Evolutionary conservation across 1,284 basidiomycete species (phyloP).

Genomic region (Leucoagaricus sp.): DNA sequence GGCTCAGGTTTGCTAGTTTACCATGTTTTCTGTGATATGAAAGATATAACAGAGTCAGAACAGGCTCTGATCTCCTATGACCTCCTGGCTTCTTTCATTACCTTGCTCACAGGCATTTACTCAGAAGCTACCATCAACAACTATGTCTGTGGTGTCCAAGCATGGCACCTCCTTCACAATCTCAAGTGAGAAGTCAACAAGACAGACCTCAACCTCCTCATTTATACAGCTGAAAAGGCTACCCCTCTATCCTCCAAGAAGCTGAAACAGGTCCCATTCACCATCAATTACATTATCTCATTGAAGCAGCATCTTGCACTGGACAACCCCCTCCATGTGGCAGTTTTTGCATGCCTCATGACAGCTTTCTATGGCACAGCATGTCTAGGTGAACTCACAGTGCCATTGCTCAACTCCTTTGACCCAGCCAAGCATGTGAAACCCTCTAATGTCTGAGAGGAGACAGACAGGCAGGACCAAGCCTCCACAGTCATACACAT

Average conservation of each 20-base stretch:
- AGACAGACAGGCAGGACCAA: slow-evolving; percentile 18
- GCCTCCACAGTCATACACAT: slow-evolving; percentile 25
- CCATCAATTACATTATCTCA: slow-evolving; percentile 17
- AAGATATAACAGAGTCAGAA: slow-evolving; percentile 12
- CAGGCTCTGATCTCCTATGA: neutral
- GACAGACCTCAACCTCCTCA: slow-evolving; percentile 20
- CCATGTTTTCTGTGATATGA: slow-evolving; percentile 24
- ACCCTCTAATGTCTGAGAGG: slow-evolving; percentile 15
- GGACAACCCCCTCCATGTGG: slow-evolving; percentile 25
- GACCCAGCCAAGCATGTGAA: slow-evolving; percentile 23
- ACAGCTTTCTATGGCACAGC: slow-evolving; percentile 32
- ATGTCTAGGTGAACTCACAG: slow-evolving; percentile 34
- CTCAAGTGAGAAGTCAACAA: slow-evolving; percentile 24
- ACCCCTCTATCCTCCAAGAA: slow-evolving; percentile 23
- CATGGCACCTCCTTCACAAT: slow-evolving; percentile 38
- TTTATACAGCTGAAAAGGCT: slow-evolving; percentile 22
- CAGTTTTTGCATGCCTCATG: slow-evolving; percentile 27
- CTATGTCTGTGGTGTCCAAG: slow-evolving; percentile 27
- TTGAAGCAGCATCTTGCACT: slow-evolving; percentile 22
- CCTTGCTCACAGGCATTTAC: slow-evolving; percentile 18
- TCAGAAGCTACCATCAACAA: slow-evolving; percentile 22
- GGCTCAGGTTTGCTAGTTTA: slow-evolving; percentile 19
- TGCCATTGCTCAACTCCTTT: slow-evolving; percentile 26
- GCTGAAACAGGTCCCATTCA: slow-evolving; percentile 26
- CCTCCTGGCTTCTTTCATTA: slow-evolving; percentile 13